Base-by-base conservation (phyloP, 2,329 filamentous ascomycete species). In the Scedosporium boydii region DNA sequence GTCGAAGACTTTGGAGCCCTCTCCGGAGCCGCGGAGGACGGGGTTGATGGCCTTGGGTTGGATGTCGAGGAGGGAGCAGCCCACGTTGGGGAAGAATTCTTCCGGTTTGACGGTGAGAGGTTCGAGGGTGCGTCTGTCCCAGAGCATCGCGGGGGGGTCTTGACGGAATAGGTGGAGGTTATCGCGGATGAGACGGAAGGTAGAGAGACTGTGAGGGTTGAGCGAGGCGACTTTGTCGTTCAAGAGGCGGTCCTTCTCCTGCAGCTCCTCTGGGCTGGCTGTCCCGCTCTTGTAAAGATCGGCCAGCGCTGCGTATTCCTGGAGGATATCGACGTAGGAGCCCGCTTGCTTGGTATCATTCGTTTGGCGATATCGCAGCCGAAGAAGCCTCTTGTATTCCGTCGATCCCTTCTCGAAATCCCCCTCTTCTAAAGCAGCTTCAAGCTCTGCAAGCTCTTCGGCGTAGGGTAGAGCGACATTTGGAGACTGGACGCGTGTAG, bases 121-220 rank as follows among this genome's bases (percentile, higher is more conserved):
- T 68, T 96, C 90, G 68, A 84, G 86, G 1, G 78, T 75, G 16
- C 92, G 85, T 1, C 82, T 80, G 72, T 96, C 91, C 85, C 87
- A 93, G 27, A 78, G 68, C 3, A 93, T 72, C 1, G 80, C 68
- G 0, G 85, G 82, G 1, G 80, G 77, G 0, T 77, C 67, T 71
- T 80, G 76, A 59, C 75, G 71, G 68, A 81, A 77, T 16, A 81
- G 66, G 65, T 83, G 81, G 55, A 79, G 71, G 68, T 86, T 84
- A 67, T 89, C 86, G 34, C 77, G 75, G 58, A 74, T 68, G 34
- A 74, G 70, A 23, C 69, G 63, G 67, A 78, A 78, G 62, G 77
- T 74, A 38, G 70, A 70, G 27, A 68, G 66, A 9, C 67, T 63
- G 67, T 70, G 73, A 63, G 71, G 72, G 62, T 73, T 70, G 46